Evolutionary conservation across 2,329 filamentous ascomycete species (phyloP).

Genomic region (Ophiostoma triangulosporum): DNA sequence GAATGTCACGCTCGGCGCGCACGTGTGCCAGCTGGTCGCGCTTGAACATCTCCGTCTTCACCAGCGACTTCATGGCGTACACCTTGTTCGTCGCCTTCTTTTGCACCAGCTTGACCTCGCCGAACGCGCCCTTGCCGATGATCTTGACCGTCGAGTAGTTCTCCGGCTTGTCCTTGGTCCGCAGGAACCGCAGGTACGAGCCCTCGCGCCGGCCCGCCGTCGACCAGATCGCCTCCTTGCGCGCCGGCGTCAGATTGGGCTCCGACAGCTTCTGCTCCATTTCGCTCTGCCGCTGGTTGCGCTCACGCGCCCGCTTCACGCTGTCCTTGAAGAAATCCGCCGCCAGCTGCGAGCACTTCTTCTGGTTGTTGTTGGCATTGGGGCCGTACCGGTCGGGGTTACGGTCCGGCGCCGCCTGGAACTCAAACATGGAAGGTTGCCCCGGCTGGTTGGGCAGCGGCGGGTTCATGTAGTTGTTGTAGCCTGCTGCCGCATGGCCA

Average conservation of each 20-base stretch:
- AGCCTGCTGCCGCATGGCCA: slow-evolving; percentile 41
- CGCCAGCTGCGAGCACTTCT: slow-evolving; percentile 56
- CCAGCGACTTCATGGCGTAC: slow-evolving; percentile 93
- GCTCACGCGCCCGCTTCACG: slow-evolving; percentile 86
- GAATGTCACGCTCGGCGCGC: slow-evolving; percentile 90
- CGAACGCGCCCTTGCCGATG: slow-evolving; percentile 97
- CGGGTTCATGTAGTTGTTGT: slow-evolving; percentile 53
- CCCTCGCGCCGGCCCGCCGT: slow-evolving; percentile 79
- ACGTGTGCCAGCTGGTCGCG: slow-evolving; percentile 97
- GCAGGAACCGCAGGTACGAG: slow-evolving; percentile 83
- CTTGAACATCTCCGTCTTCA: slow-evolving; percentile 99
- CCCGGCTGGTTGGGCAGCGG: slow-evolving; percentile 46
- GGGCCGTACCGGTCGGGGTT: slow-evolving; percentile 68
- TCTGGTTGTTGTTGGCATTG: slow-evolving; percentile 55
- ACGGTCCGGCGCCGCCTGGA: slow-evolving; percentile 66
- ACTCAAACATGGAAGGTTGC: slow-evolving; percentile 47
- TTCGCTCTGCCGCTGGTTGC: slow-evolving; percentile 92
- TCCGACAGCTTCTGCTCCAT: slow-evolving; percentile 77
- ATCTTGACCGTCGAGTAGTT: slow-evolving; percentile 97
- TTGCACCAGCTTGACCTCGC: slow-evolving; percentile 94
- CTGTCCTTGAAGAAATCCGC: slow-evolving; percentile 97
- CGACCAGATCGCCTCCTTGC: slow-evolving; percentile 75
- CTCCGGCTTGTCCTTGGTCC: slow-evolving; percentile 82
- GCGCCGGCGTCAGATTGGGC: slow-evolving; percentile 55
- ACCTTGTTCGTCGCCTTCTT: slow-evolving; percentile 94